phyloP scores from a whole-genome alignment of 768 basidiomycete genomes.

The Russula virescens region DNA sequence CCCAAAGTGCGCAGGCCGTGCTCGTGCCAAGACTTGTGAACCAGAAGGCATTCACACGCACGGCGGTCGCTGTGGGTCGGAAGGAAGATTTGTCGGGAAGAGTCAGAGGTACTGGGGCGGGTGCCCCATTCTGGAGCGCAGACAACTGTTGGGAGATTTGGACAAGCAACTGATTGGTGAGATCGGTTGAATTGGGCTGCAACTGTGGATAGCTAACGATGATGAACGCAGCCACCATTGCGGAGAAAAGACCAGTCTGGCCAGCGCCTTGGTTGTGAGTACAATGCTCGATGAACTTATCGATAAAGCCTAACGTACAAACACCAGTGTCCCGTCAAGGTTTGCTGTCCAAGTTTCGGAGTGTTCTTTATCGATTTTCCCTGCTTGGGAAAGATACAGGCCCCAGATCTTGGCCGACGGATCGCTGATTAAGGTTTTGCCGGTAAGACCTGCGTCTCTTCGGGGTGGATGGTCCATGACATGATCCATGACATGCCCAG shows the following conservation, averaged over 20 bases:
- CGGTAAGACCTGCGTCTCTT: not conserved
- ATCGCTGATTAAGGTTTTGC: not conserved
- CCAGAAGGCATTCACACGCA: conserved; percentile 22
- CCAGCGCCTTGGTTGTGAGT: not conserved
- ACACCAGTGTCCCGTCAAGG: conserved; percentile 19
- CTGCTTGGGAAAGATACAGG: conserved; percentile 14
- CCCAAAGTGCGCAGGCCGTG: conserved; percentile 17
- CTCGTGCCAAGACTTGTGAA: conserved; percentile 16
- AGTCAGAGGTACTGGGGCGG: not conserved
- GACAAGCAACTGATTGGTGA: conserved; percentile 9
- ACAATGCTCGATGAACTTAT: not conserved
- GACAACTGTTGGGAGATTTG: too few species aligned
- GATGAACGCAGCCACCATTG: conserved; percentile 24
- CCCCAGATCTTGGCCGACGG: conserved; percentile 20
- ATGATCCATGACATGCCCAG: not conserved
- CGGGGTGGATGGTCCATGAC: too few species aligned
- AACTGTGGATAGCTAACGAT: conserved; percentile 23
- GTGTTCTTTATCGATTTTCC: conserved; percentile 17
- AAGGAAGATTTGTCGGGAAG: not conserved
- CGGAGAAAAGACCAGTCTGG: conserved; percentile 28
- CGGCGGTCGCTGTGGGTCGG: not conserved
- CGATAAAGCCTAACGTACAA: conserved; percentile 4
- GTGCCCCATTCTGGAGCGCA: not conserved
- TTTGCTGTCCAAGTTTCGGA: conserved; percentile 22
- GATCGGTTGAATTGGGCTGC: conserved; percentile 15